phyloP scores from a whole-genome alignment of 306 rosid genomes.

The Prunus kanzakura region DNA sequence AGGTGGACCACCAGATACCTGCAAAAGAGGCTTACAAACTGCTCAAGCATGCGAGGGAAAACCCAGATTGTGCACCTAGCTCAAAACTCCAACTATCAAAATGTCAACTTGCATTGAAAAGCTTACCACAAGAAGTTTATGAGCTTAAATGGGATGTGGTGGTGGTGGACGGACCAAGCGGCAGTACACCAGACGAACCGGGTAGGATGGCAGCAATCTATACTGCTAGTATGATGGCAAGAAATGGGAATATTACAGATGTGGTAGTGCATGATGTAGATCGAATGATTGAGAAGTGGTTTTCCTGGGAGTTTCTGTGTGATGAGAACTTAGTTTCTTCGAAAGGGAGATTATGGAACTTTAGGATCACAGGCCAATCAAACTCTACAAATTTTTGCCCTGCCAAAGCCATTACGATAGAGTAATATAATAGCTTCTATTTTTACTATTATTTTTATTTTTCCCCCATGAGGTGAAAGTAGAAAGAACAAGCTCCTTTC shows the following conservation, averaged over 20 bases:
- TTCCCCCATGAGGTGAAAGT: not conserved
- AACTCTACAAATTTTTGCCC: constrained; percentile 66
- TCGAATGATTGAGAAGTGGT: constrained; percentile 86
- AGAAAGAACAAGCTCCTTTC: not conserved
- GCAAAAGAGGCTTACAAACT: constrained; percentile 69
- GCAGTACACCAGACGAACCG: constrained; percentile 57
- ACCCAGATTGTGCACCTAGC: constrained; percentile 47
- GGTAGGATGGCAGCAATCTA: constrained; percentile 86
- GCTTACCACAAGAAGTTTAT: constrained; percentile 64
- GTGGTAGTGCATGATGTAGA: constrained; percentile 74
- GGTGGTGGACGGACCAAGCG: constrained; percentile 79
- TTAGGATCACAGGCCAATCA: constrained; percentile 49
- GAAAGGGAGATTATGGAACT: constrained; percentile 78
- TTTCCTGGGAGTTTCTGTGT: constrained; percentile 90
- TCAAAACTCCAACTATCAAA: constrained; percentile 51
- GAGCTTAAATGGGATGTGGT: constrained; percentile 72
- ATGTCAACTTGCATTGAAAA: constrained; percentile 72
- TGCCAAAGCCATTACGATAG: constrained; percentile 22
- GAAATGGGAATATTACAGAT: constrained; percentile 53
- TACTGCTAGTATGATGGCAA: constrained; percentile 69
- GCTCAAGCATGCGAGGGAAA: constrained; percentile 69
- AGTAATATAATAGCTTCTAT: constrained; percentile 16
- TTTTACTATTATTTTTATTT: not conserved
- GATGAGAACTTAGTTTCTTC: constrained; percentile 77
- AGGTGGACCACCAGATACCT: constrained; percentile 44